Evolutionary conservation across 1,139 yeast species (phyloP), one percentile per base, ranked within the genome.

Genomic region (Ogataea hybrid): DNA sequence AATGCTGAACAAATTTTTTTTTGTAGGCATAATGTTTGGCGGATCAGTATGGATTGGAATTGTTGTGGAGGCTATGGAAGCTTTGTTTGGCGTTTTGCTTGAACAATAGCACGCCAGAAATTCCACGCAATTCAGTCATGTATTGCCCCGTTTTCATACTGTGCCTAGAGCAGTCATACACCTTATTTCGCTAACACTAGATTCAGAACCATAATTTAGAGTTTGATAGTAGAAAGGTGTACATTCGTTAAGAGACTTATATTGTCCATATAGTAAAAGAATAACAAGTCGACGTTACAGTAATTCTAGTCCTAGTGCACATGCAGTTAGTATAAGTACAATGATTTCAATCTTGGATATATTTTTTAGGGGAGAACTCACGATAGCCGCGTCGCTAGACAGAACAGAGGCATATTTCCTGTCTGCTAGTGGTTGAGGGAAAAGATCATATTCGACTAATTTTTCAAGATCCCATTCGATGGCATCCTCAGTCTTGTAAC

Each of bases 391-490:
- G 7, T 69, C 67, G 94, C 85, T 64, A 80, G 90, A 68, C 18
- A 46, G 27, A 14, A 44, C 47, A 16, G 43, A 80, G 77, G 48
- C 85, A 84, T 72, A 85, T 56, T 71, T 65, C 63, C 95, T 77
- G 52, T 69, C 75, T 46, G 67, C 63, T 44, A 87, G 64, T 27
- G 97, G 97, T 11, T 50, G 81, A 41, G 97, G 97, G 75, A 90
- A 83, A 41, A 88, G 60, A 20, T 79, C 85, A 45, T 71, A 61
- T 28, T 65, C 68, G 17, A 75, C 67, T 55, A 89, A 74, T 48
- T 71, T 69, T 46, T 71, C 69, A 63, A 85, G 71, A 66, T 87
- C 95, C 97, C 97, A 92, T 62, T 90, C 97, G 40, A 83, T 63
- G 15, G 94, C 78, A 54, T 67, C 64, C 63, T 92, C 97, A 23